Percentiles rank a stretch among this genome's conserved stretches.
Conservation (phyloP, 2,329 filamentous ascomycete genomes). For the Cryphonectria radicalis region DNA sequence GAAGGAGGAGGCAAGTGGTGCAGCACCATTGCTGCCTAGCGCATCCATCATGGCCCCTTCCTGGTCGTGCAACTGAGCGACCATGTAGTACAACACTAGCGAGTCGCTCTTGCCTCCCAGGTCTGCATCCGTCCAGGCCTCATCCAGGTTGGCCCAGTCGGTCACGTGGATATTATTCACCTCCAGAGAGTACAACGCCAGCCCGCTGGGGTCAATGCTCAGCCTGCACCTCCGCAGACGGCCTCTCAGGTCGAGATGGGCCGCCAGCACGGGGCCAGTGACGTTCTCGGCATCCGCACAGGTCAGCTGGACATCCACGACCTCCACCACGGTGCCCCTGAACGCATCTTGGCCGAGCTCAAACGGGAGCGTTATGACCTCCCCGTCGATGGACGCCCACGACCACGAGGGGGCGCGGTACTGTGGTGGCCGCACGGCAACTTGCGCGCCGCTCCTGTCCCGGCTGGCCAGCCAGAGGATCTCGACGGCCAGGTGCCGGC, state of each 20-base stretch:
- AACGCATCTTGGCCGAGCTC: not conserved
- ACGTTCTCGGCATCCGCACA: not conserved
- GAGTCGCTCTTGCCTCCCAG: not conserved
- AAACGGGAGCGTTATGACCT: not conserved
- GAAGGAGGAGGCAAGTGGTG: too few species aligned
- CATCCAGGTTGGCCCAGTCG: not conserved
- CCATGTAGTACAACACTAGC: not conserved
- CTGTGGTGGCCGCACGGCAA: not conserved
- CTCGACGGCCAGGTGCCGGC: not conserved
- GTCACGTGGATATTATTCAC: not conserved
- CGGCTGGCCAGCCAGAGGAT: not conserved
- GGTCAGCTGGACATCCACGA: not conserved
- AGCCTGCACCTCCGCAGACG: not conserved
- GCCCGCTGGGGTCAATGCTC: not conserved
- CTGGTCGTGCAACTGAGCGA: not conserved
- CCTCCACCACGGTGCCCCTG: not conserved
- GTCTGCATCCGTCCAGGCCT: not conserved
- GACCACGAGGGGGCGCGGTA: slow-evolving; percentile 11
- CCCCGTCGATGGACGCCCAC: not conserved
- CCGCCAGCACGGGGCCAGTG: not conserved
- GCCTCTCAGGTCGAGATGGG: not conserved
- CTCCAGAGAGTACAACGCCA: not conserved
- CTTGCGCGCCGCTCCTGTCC: not conserved
- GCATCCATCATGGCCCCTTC: too few species aligned
- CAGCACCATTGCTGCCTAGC: too few species aligned